These are phyloP conservation scores for Lepiota venenata DNA, from an alignment of 768 basidiomycete genomes.

Conservation along the genomic window DNA sequence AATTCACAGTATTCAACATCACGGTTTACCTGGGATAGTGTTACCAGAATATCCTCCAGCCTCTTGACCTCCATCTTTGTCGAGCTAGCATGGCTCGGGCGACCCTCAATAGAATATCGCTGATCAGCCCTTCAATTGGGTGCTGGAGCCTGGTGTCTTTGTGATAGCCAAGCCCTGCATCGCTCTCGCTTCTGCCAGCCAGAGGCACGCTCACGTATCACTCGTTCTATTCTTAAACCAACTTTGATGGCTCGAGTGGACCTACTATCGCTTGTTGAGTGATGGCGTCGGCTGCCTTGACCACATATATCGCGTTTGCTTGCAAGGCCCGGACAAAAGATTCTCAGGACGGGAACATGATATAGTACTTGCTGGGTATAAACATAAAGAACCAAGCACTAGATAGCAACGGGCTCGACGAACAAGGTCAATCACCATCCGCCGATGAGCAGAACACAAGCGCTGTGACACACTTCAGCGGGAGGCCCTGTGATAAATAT, in stretches of 20 bases:
- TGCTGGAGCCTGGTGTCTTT: not conserved
- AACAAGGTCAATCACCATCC: slow-evolving; percentile 24
- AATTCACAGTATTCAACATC: not conserved
- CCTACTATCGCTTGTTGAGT: slow-evolving; percentile 26
- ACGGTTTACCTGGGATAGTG: slow-evolving; percentile 9
- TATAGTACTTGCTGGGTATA: too few relatives aligned
- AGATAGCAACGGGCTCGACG: slow-evolving; percentile 26
- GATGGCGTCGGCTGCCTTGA: slow-evolving; percentile 25
- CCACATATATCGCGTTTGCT: slow-evolving; percentile 26
- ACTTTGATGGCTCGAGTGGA: slow-evolving; percentile 6
- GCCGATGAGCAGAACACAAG: slow-evolving; percentile 21
- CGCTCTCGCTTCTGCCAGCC: not conserved
- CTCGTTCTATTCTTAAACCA: slow-evolving; percentile 23
- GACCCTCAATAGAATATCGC: too few relatives aligned
- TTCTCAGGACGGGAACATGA: not conserved
- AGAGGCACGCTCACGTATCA: slow-evolving; percentile 8
- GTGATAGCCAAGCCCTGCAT: not conserved
- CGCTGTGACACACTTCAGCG: slow-evolving; percentile 22
- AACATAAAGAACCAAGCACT: slow-evolving; percentile 26
- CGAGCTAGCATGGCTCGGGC: not conserved
- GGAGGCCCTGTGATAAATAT: too few relatives aligned
- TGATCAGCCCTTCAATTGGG: not conserved
- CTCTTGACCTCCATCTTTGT: not conserved
- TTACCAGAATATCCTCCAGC: not conserved
- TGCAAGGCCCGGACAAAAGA: slow-evolving; percentile 20